These are phyloP conservation scores for Aspergillus arachidicola DNA, from an alignment of 2,329 filamentous ascomycete genomes.

Conservation along the genomic window DNA sequence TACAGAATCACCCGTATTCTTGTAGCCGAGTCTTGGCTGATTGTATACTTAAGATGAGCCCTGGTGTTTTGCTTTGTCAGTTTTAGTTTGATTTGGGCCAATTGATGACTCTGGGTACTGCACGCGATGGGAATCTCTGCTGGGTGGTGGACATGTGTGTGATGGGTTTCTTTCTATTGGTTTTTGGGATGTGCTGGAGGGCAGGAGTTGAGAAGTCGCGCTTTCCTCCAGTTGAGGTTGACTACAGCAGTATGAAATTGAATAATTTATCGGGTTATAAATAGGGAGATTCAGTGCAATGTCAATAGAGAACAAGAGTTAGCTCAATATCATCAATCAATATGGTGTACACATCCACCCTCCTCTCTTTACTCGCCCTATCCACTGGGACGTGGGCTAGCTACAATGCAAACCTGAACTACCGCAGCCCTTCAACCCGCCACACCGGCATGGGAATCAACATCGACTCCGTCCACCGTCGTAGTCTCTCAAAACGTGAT, in stretches of 20 bases:
- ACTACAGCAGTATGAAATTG: not conserved
- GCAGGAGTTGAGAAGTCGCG: not conserved
- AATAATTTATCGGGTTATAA: not conserved
- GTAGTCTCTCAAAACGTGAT: conserved; percentile 61
- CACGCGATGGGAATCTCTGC: not conserved
- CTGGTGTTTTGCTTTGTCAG: not conserved
- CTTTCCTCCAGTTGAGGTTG: not conserved
- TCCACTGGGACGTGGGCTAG: conserved; percentile 24
- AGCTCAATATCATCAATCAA: not conserved
- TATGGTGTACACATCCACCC: conserved; percentile 10
- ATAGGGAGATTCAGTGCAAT: not conserved
- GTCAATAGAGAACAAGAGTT: too few species aligned
- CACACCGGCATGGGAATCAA: conserved; percentile 60
- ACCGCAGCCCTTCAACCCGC: conserved; percentile 66
- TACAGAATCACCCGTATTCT: not conserved
- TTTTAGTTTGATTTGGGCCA: not conserved
- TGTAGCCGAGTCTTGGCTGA: conserved; percentile 8
- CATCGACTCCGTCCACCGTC: conserved; percentile 55
- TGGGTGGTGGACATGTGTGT: conserved; percentile 4
- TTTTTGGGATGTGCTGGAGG: not conserved
- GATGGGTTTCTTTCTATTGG: conserved; percentile 5
- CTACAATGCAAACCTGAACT: conserved; percentile 62
- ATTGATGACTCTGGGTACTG: not conserved
- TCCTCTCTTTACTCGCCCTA: conserved; percentile 20
- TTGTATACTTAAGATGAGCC: not conserved